Base-by-base conservation (phyloP, 2,329 filamentous ascomycete genomes). In the Apiospora arundinis region DNA sequence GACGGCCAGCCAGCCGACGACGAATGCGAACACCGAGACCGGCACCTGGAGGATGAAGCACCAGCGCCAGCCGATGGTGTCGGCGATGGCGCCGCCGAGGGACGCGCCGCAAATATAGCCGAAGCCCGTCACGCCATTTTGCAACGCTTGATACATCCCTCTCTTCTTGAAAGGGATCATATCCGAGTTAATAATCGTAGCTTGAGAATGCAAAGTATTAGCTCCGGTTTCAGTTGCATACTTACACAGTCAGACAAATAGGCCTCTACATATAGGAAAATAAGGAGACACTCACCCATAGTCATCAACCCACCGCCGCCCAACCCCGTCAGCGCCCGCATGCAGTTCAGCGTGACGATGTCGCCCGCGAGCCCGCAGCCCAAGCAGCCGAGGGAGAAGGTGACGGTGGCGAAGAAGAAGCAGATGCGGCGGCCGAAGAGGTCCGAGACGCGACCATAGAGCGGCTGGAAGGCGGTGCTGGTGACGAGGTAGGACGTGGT, bases 401-500 rank as follows among this genome's bases (percentile, higher is more conserved):
- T 85, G 2, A 89, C 74, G 0, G 90, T 89, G 0, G 90, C 89
- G n/a, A 89, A 86, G 71, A 93, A 87, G 80, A 92, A 92, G 72
- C 89, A 88, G 4, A 86, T 76, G 1, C 89, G 86, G 4, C 91
- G 85, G 1, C 92, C 92, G 71, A 93, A 87, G 7, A 92, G 67
- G 42, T 72, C 71, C 49, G 71, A 72, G 65, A 72, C 66, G 32
- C 71, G 69, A n/a, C 71, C 71, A 21, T 72, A 72, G 16, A 72
- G 69, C 12, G 71, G 71, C 69, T 72, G 71, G 32, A 70, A 72
- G n/a, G 71, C 71, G 14, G 71, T 72, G 48, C 71, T 91, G 0
- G 92, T 93, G 71, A 94, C 84, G 28, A 94, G 84, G 76, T 93
- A 94, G 0, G 91, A 89, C 0, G 92, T 94, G 0, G 91, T 92